Evolutionary conservation across 116 monocot species (phyloP).

Genomic region (Cymodocea nodosa): DNA sequence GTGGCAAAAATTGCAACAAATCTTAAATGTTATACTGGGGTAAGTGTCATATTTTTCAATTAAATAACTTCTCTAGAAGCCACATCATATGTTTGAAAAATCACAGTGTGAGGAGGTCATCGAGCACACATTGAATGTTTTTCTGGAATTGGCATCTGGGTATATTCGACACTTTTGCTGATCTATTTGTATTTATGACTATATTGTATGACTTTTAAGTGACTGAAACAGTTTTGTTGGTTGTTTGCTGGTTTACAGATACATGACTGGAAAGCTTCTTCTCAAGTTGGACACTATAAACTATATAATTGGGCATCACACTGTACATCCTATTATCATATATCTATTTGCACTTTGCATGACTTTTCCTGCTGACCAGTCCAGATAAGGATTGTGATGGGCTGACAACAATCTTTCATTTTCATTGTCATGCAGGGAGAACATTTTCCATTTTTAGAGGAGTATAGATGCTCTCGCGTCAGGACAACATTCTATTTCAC

Average conservation of each 20-base stretch:
- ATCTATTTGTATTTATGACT: background rate
- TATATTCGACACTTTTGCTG: constrained; percentile 9
- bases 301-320: constrained; percentile 81
- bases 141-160: constrained; percentile 96
- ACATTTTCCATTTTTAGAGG: constrained; percentile 88
- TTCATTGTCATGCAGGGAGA: constrained; percentile 44
- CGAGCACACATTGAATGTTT: constrained; percentile 77
- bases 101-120: constrained; percentile 91
- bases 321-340: constrained; percentile 26
- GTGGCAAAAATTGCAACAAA: constrained; percentile 93
- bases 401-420: background rate
- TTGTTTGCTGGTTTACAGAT: constrained; percentile 31
- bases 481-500: constrained; percentile 94
- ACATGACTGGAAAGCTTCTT: constrained; percentile 96
- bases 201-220: background rate
- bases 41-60: constrained; percentile 18
- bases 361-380: background rate
- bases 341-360: background rate
- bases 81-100: background rate
- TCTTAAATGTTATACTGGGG: constrained; percentile 91
- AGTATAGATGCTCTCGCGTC: constrained; percentile 69
- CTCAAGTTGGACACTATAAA: constrained; percentile 90
- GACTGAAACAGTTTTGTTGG: background rate
- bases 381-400: background rate
- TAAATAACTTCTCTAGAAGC: background rate